Conservation (phyloP, 2,329 filamentous ascomycete genomes). For the Dissoconium aciculare region DNA sequence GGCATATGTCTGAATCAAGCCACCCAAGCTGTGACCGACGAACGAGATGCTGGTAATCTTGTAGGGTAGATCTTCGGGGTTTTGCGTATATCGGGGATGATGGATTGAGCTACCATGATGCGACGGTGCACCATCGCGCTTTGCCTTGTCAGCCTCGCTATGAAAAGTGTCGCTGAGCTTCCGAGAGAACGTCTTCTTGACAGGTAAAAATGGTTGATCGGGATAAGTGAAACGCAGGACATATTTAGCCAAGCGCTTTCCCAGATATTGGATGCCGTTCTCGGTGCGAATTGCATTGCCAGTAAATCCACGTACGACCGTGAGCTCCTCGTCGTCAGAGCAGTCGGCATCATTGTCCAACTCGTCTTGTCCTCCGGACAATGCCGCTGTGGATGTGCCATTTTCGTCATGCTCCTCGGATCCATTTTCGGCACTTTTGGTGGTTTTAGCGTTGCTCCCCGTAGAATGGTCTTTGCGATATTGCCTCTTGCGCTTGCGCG, state of each 20-base stretch:
- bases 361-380: conserved; percentile 37
- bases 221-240: conserved; percentile 83
- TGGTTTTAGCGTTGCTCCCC: conserved; percentile 12
- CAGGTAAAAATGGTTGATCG: conserved; percentile 73
- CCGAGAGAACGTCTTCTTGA: conserved; percentile 38
- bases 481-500: conserved; percentile 41
- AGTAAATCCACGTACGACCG: conserved; percentile 77
- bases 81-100: conserved; percentile 27
- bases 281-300: conserved; percentile 87
- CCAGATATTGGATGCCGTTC: conserved; percentile 89
- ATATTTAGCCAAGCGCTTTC: conserved; percentile 84
- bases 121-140: conserved; percentile 24
- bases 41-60: conserved; percentile 91
- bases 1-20: conserved; percentile 81
- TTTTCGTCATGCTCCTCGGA: conserved; percentile 5
- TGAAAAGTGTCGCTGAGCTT: conserved; percentile 36
- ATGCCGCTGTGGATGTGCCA: conserved; percentile 29
- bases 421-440: conserved; percentile 6
- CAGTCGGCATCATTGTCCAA: conserved; percentile 21
- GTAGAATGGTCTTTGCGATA: too few relatives aligned
- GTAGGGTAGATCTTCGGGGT: conserved; percentile 46
- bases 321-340: conserved; percentile 62
- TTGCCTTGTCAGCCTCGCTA: conserved; percentile 29
- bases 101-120: conserved; percentile 48
- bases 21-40: conserved; percentile 79